Percentiles rank a stretch among this genome's conserved stretches.
phyloP scores from a whole-genome alignment of 208 protist genomes.

The Leishmania aethiopica region DNA sequence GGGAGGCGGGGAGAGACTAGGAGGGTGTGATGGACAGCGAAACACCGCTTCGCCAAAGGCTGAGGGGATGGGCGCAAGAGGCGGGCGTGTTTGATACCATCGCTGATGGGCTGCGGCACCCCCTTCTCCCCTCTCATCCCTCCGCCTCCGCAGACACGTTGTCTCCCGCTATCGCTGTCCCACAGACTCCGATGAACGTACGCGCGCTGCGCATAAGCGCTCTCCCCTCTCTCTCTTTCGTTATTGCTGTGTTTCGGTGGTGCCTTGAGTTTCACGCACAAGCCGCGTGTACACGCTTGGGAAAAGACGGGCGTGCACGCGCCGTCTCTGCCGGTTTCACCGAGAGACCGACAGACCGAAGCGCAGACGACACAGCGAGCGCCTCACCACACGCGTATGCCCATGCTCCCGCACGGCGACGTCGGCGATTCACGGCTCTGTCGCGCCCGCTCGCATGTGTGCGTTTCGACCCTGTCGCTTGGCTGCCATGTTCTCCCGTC shows the following conservation, averaged over 20 bases:
- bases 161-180: neutral
- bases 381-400: neutral
- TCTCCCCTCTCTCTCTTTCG: neutral
- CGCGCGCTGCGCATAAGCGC: neutral
- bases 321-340: neutral
- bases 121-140: neutral
- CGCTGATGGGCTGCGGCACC: neutral
- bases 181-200: neutral
- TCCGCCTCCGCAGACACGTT: neutral
- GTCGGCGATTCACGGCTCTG: neutral
- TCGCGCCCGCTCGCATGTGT: neutral
- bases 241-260: neutral
- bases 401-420: neutral
- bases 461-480: neutral
- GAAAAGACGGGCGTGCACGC: neutral
- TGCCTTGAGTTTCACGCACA: neutral
- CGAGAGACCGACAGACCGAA: neutral
- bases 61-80: neutral
- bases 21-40: neutral
- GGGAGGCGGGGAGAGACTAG: neutral
- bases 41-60: neutral
- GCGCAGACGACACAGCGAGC: neutral
- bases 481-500: neutral
- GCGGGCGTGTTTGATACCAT: neutral
- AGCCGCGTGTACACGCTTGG: neutral